A percentile compares a stretch with the other conserved stretches of the same genome.
These are phyloP conservation scores for Xylaria sp. DNA, from an alignment of 2,329 filamentous ascomycete species.

Conservation along the genomic window DNA sequence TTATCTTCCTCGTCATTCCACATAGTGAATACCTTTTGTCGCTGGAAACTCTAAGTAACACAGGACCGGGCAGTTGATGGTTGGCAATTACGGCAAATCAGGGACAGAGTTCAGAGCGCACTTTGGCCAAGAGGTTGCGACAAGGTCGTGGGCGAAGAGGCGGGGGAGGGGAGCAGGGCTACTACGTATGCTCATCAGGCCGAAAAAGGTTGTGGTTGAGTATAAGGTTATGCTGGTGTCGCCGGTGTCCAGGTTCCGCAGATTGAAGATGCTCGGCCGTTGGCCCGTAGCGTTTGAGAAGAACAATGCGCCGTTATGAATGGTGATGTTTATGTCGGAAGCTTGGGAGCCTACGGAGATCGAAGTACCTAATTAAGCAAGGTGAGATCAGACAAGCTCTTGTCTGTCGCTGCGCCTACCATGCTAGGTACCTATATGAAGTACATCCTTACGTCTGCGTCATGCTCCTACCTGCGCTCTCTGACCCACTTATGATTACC, in stretches of 20 bases:
- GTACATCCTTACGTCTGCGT: slow-evolving; percentile 24
- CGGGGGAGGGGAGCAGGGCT: slow-evolving; percentile 43
- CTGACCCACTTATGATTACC: slow-evolving; percentile 1
- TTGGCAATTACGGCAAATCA: slow-evolving; percentile 20
- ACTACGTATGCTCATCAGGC: slow-evolving; percentile 24
- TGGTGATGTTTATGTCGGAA: slow-evolving; percentile 34
- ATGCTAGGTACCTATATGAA: not conserved
- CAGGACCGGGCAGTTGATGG: slow-evolving; percentile 27
- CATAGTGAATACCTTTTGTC: slow-evolving; percentile 65
- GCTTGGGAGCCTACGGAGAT: slow-evolving; percentile 35
- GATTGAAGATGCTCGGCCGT: slow-evolving; percentile 19
- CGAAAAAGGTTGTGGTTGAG: not conserved
- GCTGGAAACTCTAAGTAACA: slow-evolving; percentile 22
- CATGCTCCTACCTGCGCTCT: slow-evolving; percentile 22
- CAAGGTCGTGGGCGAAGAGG: slow-evolving; percentile 37
- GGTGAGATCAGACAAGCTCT: slow-evolving; percentile 22
- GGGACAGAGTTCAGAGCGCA: slow-evolving; percentile 29
- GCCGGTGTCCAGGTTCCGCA: not conserved
- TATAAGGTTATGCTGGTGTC: slow-evolving; percentile 8
- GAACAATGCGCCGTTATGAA: slow-evolving; percentile 22
- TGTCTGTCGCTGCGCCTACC: not conserved
- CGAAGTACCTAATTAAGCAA: slow-evolving; percentile 31
- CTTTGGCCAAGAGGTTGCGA: slow-evolving; percentile 28
- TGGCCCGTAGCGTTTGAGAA: slow-evolving; percentile 10
- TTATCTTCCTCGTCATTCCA: slow-evolving; percentile 98